Evolutionary conservation across 768 basidiomycete species (phyloP), one percentile per base, ranked within the genome.

Genomic region (Hygrocybe punicea): DNA sequence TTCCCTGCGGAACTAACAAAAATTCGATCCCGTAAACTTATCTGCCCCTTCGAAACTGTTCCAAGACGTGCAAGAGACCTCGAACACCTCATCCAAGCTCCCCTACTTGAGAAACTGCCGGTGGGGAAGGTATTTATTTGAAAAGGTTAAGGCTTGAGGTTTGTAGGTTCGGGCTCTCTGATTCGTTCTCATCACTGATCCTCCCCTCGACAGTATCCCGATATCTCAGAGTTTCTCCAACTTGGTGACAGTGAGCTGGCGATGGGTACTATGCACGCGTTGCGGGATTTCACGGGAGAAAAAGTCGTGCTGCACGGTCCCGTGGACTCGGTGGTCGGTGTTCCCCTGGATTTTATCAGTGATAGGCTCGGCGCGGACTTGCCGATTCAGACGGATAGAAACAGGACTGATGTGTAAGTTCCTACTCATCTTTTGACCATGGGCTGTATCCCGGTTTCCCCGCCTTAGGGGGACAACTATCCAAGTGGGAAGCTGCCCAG

Each of bases 351-450:
- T 7, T 5, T 42, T 16, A 29, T 55, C 16, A 10, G 23, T 21
- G 10, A 39, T 7, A 14, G 37, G 19, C 6, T 9, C 6, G 16
- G 3, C n/a, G 29, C 8, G 2, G n/a, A 13, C 4, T 2, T 55
- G 44, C 40, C 40, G 40, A 25, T 55, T 55, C 3, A 45, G 23
- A 55, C 46, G 8, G 53, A 55, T 36, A 55, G 53, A 35, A 55
- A 46, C 33, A 46, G 42, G 21, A 25, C 23, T 4, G 53, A 55
- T 35, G 23, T 4, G 53, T 55, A 29, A 7, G 52, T 53, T 53
- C 40, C 39, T 25, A 25, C 29, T 29, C 29, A 21, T 24, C 16
- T 55, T n/a, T 23, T 40, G n/a, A 53, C 19, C 4, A 17, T 45
- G 35, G 23, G 13, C 2, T 16, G 39, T 8, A 46, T 3, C 21